Base-by-base conservation (phyloP, 2,329 filamentous ascomycete genomes). In the Aureobasidium zeae region DNA sequence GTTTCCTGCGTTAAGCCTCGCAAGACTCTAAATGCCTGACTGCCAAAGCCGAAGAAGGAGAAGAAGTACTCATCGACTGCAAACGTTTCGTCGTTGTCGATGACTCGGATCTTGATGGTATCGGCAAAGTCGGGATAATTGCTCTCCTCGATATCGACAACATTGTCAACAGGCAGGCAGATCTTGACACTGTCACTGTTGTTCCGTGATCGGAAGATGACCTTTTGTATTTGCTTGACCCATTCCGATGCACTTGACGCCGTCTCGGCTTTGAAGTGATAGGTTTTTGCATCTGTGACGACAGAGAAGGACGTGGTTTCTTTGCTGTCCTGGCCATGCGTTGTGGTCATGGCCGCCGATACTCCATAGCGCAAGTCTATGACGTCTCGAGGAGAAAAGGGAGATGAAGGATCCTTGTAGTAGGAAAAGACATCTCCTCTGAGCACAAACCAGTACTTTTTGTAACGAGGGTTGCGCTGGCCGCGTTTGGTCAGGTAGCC, bases 21-120 rank as follows among this genome's bases (percentile, higher is more conserved):
- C 39, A 98, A 69, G 2, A 91, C 74, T 37, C 81, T 77, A 50
- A 94, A 77, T 11, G 86, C 89, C 54, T 94, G 85, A 55, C 83
- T 79, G 5, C 87, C 87, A 50, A 81, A 81, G 52, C 77, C 83
- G 60, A 95, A 94, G 64, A 96, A 96, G 0, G 88, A 91, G 62
- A 98, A 96, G 61, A 93, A 96, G 60, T 96, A 95, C 79, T 98
- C 91, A 55, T 98, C 91, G 51, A 96, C 85, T 2, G 88, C 88
- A 63, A 84, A 96, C 0, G 86, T 93, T 62, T 95, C 89, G 51
- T 91, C 86, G 51, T 87, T 93, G 57, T 95, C 88, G 45, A 96
- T 80, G 31, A 95, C 86, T 26, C 86, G 78, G 49, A 98, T 80
- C 63, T 94, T 95, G 67, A 93, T 83, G 0, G 91, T 96, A 50